Evolutionary conservation across 257 asterid species (phyloP), one percentile per base, ranked within the genome.

Genomic region (Salvia rosmarinus): DNA sequence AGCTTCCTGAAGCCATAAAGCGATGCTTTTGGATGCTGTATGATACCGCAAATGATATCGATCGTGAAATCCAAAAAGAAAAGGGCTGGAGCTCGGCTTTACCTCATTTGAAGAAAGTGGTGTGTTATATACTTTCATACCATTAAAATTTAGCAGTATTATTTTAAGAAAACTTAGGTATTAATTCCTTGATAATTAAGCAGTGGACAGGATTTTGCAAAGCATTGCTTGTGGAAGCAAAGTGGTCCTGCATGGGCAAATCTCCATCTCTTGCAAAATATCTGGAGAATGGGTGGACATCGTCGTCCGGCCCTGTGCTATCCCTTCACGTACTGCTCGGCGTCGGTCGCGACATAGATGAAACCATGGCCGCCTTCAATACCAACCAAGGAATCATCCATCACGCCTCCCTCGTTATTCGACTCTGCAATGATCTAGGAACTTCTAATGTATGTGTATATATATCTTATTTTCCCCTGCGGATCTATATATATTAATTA

Each of bases 151-250:
- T n/a, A n/a, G n/a, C n/a, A n/a, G n/a, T n/a, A n/a, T n/a, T n/a
- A n/a, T n/a, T n/a, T n/a, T n/a, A n/a, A n/a, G n/a, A n/a, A n/a
- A n/a, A n/a, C n/a, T n/a, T n/a, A n/a, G n/a, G n/a, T n/a, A n/a
- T 44, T 44, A 44, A 14, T 13, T 52, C 13, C 9, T 17, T 10
- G 21, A 51, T 6, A 17, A 51, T 9, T 19, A 14, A 25, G 5
- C 83, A 87, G 92, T 86, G 96, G 96, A 47, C 68, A 59, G 84
- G 75, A 37, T 85, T 86, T 42, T 85, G 90, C 68, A 82, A 82
- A 35, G 81, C 92, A 12, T 70, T 84, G 44, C 67, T 80, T 0
- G 67, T 71, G 64, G 96, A 89, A 79, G 89, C 92, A 52, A 82
- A 59, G 39, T 89, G 96, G 92, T 56, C 78, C 28, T 61, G 80